phyloP scores from a whole-genome alignment of 345 rosid genomes.

The Lepidium aucheri region DNA sequence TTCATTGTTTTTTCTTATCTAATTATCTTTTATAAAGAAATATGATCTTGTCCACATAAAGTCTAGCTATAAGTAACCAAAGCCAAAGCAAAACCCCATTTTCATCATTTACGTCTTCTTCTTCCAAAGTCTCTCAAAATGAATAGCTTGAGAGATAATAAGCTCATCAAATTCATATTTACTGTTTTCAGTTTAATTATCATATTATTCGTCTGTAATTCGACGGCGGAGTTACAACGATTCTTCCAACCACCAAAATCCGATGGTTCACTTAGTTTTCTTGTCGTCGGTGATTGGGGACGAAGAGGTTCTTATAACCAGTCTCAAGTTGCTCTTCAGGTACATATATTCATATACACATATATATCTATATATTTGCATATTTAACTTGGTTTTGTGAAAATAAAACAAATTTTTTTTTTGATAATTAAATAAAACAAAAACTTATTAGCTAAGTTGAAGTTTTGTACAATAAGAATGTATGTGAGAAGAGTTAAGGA shows the following conservation, averaged over 20 bases:
- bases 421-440: not conserved
- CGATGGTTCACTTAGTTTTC: constrained; percentile 49
- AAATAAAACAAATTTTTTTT: not conserved
- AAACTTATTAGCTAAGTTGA: not conserved
- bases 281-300: constrained; percentile 85
- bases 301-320: constrained; percentile 58
- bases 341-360: not conserved
- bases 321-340: constrained; percentile 64
- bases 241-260: constrained; percentile 36
- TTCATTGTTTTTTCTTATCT: not conserved
- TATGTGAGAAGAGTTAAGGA: not conserved
- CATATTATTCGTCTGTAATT: not conserved
- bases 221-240: constrained; percentile 35
- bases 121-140: constrained; percentile 10
- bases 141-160: constrained; percentile 23
- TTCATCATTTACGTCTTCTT: not conserved
- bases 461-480: not conserved
- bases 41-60: not conserved
- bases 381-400: not conserved
- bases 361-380: not conserved
- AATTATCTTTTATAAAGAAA: not conserved
- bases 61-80: constrained; percentile 6
- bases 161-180: not conserved
- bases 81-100: not conserved
- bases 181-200: not conserved